These are phyloP conservation scores for Zygoascus tannicola DNA, from an alignment of 805 yeast genomes.

Conservation along the genomic window DNA sequence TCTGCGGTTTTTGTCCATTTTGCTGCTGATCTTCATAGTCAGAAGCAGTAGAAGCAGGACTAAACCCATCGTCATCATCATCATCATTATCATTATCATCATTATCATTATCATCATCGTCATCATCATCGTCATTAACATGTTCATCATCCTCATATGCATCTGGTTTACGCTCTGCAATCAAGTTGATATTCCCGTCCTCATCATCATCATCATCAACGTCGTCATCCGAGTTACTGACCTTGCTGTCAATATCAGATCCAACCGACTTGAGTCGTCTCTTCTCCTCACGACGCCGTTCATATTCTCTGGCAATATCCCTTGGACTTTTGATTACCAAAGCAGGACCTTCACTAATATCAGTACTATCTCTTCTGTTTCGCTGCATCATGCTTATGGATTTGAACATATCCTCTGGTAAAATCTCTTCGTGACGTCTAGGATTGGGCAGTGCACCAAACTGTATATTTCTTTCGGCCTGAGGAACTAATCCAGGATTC, in stretches of 20 bases:
- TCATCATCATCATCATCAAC: constrained; percentile 11
- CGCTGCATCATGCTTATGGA: constrained; percentile 71
- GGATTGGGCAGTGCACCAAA: constrained; percentile 47
- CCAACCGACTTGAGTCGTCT: background rate
- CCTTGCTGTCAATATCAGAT: background rate
- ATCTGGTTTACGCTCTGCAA: background rate
- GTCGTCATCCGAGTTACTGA: constrained; percentile 15
- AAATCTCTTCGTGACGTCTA: constrained; percentile 29
- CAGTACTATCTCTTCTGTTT: constrained; percentile 13
- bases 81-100: background rate
- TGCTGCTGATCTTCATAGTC: constrained; percentile 4
- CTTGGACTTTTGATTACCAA: constrained; percentile 70
- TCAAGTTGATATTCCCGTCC: background rate
- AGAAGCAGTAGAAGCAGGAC: constrained; percentile 6
- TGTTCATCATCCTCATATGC: constrained; percentile 19
- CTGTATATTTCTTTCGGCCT: constrained; percentile 35
- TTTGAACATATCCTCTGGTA: constrained; percentile 75
- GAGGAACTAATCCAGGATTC: constrained; percentile 14
- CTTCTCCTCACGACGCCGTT: constrained; percentile 12
- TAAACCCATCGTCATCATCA: background rate
- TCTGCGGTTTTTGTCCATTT: background rate
- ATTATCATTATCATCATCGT: constrained; percentile 2
- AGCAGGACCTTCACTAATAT: constrained; percentile 62
- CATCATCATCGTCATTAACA: constrained; percentile 6
- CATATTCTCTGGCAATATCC: constrained; percentile 41